Base-by-base conservation (phyloP, 2,329 filamentous ascomycete genomes). In the Fusarium sp. region DNA sequence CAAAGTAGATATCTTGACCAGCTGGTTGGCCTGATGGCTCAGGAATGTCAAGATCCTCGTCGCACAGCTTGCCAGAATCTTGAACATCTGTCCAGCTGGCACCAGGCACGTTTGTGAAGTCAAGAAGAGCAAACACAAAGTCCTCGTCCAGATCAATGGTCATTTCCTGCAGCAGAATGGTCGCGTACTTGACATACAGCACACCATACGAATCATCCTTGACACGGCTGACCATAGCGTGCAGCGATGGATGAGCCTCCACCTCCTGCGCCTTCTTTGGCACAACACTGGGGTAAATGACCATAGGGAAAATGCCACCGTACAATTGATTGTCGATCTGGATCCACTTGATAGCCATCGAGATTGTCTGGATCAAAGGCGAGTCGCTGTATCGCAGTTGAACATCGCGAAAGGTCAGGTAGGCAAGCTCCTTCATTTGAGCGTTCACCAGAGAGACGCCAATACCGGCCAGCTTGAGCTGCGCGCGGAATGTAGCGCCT, bases 191-290 rank as follows among this genome's bases (percentile, higher is more conserved):
- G 88, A 99, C 95, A 83, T 99, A 99, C 15, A 98, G 86, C 28
- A 99, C 96, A 78, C 96, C 96, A 79, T 98, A 99, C 2, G 95
- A 98, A 79, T 99, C 96, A 79, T 99, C 96, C 85, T 99, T 99
- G 81, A 99, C 96, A 36, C 95, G 90, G 17, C 96, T 98, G 62
- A 98, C 88, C 87, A 95, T 96, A 20, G 92, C 91, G 78, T 98
- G 95, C 80, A 99, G 90, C 61, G 97, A 98, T 1, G 96, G 96
- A 83, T 98, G 96, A 2, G 95, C 93, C 74, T 98, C 96, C 80
- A 98, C 96, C 82, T 99, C 96, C 79, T 96, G 95, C 41, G 94
- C 95, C 74, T 95, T 96, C 87, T 98, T 98, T 1, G 96, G 96
- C 22, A 99, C 96, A 15, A 99, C 96, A 83, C 95, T 98, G 11